Conservation (phyloP, 208 protist species). For the Borovskyia barvae region DNA sequence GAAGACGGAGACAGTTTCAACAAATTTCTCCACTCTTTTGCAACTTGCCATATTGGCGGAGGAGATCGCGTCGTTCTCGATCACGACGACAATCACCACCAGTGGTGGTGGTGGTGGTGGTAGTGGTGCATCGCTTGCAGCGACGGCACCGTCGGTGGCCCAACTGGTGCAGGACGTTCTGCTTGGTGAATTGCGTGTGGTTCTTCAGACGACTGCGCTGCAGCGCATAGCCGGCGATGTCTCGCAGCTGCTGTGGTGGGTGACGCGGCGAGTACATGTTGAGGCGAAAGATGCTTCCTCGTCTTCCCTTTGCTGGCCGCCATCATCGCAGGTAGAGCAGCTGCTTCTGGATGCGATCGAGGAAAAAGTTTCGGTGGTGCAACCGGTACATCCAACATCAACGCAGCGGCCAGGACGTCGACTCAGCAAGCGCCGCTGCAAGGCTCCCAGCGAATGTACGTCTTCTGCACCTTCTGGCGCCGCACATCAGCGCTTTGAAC, state of each 20-base stretch:
- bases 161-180: slow-evolving; percentile 1
- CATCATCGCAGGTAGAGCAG: slow-evolving; percentile 9
- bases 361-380: neutral
- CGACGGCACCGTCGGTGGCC: neutral
- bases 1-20: neutral
- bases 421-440: too few relatives aligned
- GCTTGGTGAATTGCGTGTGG: neutral
- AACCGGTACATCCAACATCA: neutral
- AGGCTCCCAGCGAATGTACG: neutral
- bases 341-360: neutral
- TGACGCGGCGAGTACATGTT: slow-evolving; percentile 3
- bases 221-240: slow-evolving; percentile 11
- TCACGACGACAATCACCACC: neutral
- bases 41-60: slow-evolving; percentile 4
- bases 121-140: neutral
- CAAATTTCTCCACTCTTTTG: neutral
- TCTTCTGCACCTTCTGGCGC: neutral
- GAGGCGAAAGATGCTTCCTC: neutral
- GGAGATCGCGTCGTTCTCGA: neutral
- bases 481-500: neutral
- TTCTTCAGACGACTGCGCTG: slow-evolving; percentile 1
- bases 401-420: neutral
- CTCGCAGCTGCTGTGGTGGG: slow-evolving; percentile 20
- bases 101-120: neutral
- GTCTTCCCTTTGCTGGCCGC: neutral